Evolutionary conservation across 2,329 filamentous ascomycete species (phyloP).

Genomic region (Paracorniculantispora psalliotae): DNA sequence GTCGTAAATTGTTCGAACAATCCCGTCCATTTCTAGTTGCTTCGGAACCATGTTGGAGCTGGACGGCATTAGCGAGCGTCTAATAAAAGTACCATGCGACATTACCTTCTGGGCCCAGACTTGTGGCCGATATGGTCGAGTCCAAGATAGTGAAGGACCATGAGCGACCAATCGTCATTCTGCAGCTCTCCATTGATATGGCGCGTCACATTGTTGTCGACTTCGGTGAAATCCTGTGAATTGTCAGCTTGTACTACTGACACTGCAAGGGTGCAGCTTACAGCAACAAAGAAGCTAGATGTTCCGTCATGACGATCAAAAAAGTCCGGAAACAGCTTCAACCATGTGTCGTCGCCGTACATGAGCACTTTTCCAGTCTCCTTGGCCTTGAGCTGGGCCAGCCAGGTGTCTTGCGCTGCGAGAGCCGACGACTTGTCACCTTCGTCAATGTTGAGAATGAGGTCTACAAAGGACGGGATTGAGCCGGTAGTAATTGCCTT

Average conservation of each 20-base stretch:
- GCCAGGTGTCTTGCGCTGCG: slow-evolving; percentile 88
- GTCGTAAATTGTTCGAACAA: slow-evolving; percentile 70
- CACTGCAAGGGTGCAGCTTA: slow-evolving; percentile 43
- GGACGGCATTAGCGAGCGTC: slow-evolving; percentile 11
- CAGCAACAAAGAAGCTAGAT: slow-evolving; percentile 95
- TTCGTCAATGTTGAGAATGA: slow-evolving; percentile 94
- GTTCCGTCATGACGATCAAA: slow-evolving; percentile 89
- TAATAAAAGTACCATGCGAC: neutral
- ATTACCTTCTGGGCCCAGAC: slow-evolving; percentile 74
- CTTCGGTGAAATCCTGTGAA: slow-evolving; percentile 88
- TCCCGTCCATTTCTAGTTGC: slow-evolving; percentile 86
- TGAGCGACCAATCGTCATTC: slow-evolving; percentile 79
- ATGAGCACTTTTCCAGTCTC: slow-evolving; percentile 73
- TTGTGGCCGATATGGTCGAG: slow-evolving; percentile 98
- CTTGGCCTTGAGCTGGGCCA: slow-evolving; percentile 81
- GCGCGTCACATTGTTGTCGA: slow-evolving; percentile 94
- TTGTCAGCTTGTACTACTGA: neutral
- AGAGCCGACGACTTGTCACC: slow-evolving; percentile 86
- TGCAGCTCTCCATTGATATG: slow-evolving; percentile 74
- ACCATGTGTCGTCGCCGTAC: slow-evolving; percentile 97
- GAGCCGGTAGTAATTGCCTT: slow-evolving; percentile 97
- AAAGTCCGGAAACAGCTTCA: slow-evolving; percentile 87
- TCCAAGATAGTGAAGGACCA: slow-evolving; percentile 93
- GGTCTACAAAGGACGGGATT: slow-evolving; percentile 95
- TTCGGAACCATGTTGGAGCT: slow-evolving; percentile 91